These are phyloP conservation scores for Penicillium sp. DNA, from an alignment of 2,329 filamentous ascomycete genomes.

Conservation along the genomic window DNA sequence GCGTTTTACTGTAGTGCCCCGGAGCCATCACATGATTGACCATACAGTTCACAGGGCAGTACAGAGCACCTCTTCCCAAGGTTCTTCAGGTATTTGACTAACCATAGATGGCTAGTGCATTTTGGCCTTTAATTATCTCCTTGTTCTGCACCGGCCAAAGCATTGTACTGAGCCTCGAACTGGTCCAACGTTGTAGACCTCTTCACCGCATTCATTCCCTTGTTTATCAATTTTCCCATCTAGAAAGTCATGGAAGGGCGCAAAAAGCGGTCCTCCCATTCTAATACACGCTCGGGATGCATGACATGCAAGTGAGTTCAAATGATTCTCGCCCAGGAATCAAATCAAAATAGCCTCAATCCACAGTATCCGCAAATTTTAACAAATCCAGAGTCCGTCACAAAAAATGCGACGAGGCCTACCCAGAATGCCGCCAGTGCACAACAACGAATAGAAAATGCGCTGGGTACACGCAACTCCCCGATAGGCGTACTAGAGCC, in stretches of 20 bases:
- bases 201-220: not conserved
- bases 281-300: not conserved
- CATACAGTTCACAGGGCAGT: too few species aligned
- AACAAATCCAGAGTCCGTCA: not conserved
- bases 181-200: not conserved
- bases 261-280: not conserved
- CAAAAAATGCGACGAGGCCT: not conserved
- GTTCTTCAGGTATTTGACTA: not conserved
- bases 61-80: too few species aligned
- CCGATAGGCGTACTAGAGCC: not conserved
- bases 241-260: not conserved
- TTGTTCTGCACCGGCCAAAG: not conserved
- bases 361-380: not conserved
- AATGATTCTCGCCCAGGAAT: not conserved
- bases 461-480: not conserved
- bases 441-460: not conserved
- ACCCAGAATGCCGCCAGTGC: not conserved
- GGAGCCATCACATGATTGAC: too few species aligned
- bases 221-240: not conserved
- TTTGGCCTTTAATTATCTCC: not conserved
- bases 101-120: not conserved
- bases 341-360: not conserved
- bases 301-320: not conserved
- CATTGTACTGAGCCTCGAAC: not conserved
- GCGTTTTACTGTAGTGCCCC: too few species aligned